phyloP scores from a whole-genome alignment of 2,329 filamentous ascomycete species.

The Phyllosticta citribraziliensis region DNA sequence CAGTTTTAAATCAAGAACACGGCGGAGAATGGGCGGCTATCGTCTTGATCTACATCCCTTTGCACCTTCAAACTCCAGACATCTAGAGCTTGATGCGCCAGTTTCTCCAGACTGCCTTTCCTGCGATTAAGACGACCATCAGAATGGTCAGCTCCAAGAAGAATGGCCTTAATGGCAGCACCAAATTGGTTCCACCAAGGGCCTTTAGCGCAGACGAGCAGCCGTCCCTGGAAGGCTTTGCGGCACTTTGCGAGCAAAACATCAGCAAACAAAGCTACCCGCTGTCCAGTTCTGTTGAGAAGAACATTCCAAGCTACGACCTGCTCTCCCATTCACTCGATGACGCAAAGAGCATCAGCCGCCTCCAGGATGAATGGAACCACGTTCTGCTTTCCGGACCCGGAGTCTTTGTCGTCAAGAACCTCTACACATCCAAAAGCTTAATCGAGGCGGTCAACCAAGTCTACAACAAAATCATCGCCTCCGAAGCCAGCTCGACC shows the following conservation, averaged over 20 bases:
- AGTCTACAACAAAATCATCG: constrained; percentile 42
- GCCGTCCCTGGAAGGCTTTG: constrained; percentile 36
- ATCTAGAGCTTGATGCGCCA: background rate
- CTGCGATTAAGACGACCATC: background rate
- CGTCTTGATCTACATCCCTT: background rate
- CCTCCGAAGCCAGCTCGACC: constrained; percentile 27
- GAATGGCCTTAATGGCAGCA: background rate
- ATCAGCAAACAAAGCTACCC: constrained; percentile 35
- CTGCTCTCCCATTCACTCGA: constrained; percentile 29
- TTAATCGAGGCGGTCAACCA: constrained; percentile 39
- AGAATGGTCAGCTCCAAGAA: background rate
- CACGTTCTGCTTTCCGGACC: constrained; percentile 47
- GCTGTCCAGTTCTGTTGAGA: constrained; percentile 34
- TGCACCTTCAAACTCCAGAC: background rate
- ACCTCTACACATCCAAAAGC: constrained; percentile 37
- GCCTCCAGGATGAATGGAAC: constrained; percentile 52
- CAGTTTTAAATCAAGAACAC: background rate
- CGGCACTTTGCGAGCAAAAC: constrained; percentile 34
- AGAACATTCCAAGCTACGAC: constrained; percentile 49
- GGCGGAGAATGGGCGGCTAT: background rate
- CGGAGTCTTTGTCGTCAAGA: constrained; percentile 49
- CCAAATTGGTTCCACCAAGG: constrained; percentile 15
- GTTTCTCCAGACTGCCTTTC: background rate
- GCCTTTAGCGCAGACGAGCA: constrained; percentile 20
- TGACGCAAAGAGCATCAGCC: constrained; percentile 20